Conservation (phyloP, 331 rosid genomes). For the Malus hybrid region DNA sequence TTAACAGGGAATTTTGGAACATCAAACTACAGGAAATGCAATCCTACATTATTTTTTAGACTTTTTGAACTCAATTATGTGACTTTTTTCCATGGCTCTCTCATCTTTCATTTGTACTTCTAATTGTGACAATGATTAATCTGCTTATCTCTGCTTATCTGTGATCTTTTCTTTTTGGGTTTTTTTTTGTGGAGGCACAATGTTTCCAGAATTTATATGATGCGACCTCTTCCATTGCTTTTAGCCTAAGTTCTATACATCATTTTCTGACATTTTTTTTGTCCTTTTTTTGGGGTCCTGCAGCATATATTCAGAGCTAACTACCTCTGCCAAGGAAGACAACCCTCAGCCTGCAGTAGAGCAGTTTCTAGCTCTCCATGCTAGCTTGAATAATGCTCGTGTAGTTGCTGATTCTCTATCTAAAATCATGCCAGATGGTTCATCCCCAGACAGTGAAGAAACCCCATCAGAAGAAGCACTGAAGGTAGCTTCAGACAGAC, state of each 20-base stretch:
- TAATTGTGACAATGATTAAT: not conserved
- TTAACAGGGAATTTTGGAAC: too few species aligned
- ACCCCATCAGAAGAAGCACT: constrained; percentile 50
- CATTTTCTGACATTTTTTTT: constrained; percentile 11
- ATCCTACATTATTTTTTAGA: not conserved
- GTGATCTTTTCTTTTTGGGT: not conserved
- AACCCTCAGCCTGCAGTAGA: constrained; percentile 76
- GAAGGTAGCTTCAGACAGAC: constrained; percentile 47
- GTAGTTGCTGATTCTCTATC: constrained; percentile 53
- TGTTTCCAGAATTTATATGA: not conserved
- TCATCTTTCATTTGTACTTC: not conserved
- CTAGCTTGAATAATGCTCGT: constrained; percentile 46
- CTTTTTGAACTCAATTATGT: not conserved
- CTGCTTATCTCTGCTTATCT: not conserved
- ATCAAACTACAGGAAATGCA: not conserved
- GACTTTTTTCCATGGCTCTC: not conserved
- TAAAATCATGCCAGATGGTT: constrained; percentile 36
- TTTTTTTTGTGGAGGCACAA: too few species aligned
- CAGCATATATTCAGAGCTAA: constrained; percentile 74
- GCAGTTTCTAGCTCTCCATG: constrained; percentile 69
- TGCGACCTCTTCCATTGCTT: not conserved
- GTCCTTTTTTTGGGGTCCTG: constrained; percentile 12
- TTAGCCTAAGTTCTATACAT: not conserved
- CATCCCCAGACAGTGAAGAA: constrained; percentile 53
- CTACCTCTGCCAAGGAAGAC: constrained; percentile 60